A percentile compares a stretch with the other conserved stretches of the same genome.
These are phyloP conservation scores for Suillus subalutaceus DNA, from an alignment of 768 basidiomycete genomes.

Conservation along the genomic window DNA sequence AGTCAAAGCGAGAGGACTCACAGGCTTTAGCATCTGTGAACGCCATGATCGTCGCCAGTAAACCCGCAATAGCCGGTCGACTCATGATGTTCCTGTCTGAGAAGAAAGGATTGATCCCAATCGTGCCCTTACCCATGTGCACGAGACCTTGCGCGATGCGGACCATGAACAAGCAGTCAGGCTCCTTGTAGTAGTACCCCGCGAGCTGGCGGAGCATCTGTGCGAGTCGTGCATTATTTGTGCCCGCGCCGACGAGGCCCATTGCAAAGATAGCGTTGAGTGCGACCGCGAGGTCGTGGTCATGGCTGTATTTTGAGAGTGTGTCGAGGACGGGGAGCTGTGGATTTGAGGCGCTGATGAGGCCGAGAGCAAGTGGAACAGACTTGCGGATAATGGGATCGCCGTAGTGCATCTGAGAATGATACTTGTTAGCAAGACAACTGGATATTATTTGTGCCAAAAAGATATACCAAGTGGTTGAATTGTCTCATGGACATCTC, in stretches of 20 bases:
- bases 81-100: conserved; percentile 89
- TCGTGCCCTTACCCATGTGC: conserved; percentile 99
- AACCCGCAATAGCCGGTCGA: conserved; percentile 84
- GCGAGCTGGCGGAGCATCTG: conserved; percentile 98
- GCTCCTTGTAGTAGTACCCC: conserved; percentile 98
- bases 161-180: conserved; percentile 95
- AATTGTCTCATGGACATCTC: conserved; percentile 98
- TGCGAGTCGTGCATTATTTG: conserved; percentile 96
- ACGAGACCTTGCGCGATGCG: conserved; percentile 94
- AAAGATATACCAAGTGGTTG: conserved; percentile 82
- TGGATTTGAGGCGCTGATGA: conserved; percentile 95
- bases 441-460: not conserved
- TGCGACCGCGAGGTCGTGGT: conserved; percentile 96
- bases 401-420: conserved; percentile 94
- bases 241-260: conserved; percentile 97
- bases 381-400: conserved; percentile 90
- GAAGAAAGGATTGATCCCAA: conserved; percentile 97
- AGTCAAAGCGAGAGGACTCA: conserved; percentile 46
- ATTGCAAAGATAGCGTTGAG: conserved; percentile 98
- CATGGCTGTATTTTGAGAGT: conserved; percentile 97
- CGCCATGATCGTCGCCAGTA: conserved; percentile 84
- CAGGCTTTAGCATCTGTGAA: conserved; percentile 95
- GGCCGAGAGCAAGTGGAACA: conserved; percentile 92
- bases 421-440: conserved; percentile 19
- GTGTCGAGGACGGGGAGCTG: conserved; percentile 94